These are phyloP conservation scores for Selenicereus undatus DNA, from an alignment of 148 eudicot genomes.

Conservation along the genomic window DNA sequence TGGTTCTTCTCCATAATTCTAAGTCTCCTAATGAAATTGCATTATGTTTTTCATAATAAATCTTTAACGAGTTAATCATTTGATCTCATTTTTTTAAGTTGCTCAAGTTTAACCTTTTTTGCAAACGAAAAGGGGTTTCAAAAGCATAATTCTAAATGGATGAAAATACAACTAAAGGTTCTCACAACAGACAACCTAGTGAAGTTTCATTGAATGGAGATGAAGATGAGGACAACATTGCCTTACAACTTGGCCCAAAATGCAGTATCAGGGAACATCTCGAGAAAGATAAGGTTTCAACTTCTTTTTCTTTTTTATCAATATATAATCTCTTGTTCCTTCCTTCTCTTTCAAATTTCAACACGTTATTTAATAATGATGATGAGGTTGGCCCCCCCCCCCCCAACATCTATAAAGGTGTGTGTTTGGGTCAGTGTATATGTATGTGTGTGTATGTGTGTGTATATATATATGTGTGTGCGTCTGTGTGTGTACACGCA, in stretches of 20 bases:
- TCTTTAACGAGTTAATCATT: neutral
- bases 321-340: too few relatives aligned
- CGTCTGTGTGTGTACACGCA: too few relatives aligned
- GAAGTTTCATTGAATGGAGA: slow-evolving; percentile 1
- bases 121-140: neutral
- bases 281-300: slow-evolving; percentile 1
- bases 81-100: neutral
- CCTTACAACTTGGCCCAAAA: neutral
- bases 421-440: too few relatives aligned
- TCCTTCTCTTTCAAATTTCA: neutral
- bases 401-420: too few relatives aligned
- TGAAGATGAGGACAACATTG: neutral
- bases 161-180: neutral
- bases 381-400: too few relatives aligned
- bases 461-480: too few relatives aligned
- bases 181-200: neutral
- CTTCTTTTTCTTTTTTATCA: neutral
- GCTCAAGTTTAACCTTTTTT: too few relatives aligned
- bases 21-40: too few relatives aligned
- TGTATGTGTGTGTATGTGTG: too few relatives aligned
- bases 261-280: slow-evolving; percentile 2
- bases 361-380: too few relatives aligned
- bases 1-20: neutral
- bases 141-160: neutral
- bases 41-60: neutral